Evolutionary conservation across 2,329 filamentous ascomycete genomes (phyloP).

Genomic region (Xylariaceae sp.): DNA sequence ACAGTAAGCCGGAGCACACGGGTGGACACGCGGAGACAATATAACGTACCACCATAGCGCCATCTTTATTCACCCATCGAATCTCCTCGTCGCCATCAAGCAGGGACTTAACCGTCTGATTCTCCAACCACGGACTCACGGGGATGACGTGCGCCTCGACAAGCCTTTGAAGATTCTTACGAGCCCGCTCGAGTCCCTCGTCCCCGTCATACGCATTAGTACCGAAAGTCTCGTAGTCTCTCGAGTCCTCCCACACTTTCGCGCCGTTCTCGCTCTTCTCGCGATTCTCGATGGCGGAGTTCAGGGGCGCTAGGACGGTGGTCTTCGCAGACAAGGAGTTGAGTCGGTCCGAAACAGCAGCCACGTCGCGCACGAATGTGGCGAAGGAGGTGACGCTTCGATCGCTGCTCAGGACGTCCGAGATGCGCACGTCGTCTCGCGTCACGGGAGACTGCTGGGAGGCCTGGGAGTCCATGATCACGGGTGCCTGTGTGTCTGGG

Average conservation of each 20-base stretch:
- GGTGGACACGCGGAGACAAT: background rate
- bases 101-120: conserved; percentile 61
- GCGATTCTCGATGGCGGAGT: conserved; percentile 72
- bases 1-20: background rate
- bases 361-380: conserved; percentile 71
- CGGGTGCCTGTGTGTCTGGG: conserved; percentile 28
- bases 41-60: conserved; percentile 58
- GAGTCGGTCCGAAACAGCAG: conserved; percentile 63
- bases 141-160: conserved; percentile 81
- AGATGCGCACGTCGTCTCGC: conserved; percentile 61
- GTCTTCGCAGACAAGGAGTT: conserved; percentile 64
- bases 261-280: too few species aligned
- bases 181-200: conserved; percentile 71
- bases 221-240: conserved; percentile 66
- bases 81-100: conserved; percentile 61
- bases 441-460: conserved; percentile 21
- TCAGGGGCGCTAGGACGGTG: conserved; percentile 83
- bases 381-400: conserved; percentile 81
- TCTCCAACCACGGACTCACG: conserved; percentile 68
- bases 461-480: conserved; percentile 29
- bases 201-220: conserved; percentile 70
- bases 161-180: conserved; percentile 71
- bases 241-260: conserved; percentile 83
- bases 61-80: conserved; percentile 76
- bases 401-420: conserved; percentile 77